A percentile compares a stretch with the other conserved stretches of the same genome.
phyloP scores from a whole-genome alignment of 2,329 filamentous ascomycete species.

The Verticillium tricorpus region DNA sequence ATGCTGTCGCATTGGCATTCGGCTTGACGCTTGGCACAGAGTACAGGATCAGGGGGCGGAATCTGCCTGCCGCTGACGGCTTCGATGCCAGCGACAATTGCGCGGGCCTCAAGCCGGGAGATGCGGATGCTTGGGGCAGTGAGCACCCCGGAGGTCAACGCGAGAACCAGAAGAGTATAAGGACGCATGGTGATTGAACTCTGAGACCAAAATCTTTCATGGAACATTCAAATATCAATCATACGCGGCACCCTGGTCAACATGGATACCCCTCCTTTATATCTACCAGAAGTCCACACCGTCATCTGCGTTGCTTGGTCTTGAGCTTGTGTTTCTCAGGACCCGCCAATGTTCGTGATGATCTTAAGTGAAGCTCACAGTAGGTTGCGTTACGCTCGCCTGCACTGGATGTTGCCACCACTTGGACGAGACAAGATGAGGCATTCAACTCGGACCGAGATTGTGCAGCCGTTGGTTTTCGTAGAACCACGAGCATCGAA shows the following conservation, averaged over 20 bases:
- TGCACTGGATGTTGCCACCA: too few species aligned
- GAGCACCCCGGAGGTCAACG: conserved; percentile 12
- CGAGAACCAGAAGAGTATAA: neutral
- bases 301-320: too few species aligned
- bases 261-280: too few species aligned
- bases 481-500: neutral
- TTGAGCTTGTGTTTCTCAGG: too few species aligned
- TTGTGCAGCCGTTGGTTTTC: neutral
- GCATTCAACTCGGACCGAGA: neutral
- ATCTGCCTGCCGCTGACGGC: conserved; percentile 8
- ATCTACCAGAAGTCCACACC: too few species aligned
- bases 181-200: neutral
- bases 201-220: neutral
- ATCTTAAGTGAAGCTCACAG: too few species aligned
- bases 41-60: conserved; percentile 2
- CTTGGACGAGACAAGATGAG: neutral
- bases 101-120: neutral
- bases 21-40: conserved; percentile 4
- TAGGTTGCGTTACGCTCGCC: too few species aligned
- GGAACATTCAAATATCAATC: too few species aligned
- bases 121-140: neutral
- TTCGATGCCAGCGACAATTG: conserved; percentile 1
- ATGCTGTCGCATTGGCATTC: conserved; percentile 22
- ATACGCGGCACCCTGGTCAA: too few species aligned
- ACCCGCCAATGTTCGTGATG: too few species aligned